Evolutionary conservation across 768 basidiomycete species (phyloP), one percentile per base, ranked within the genome.

Genomic region (Sporobolomyces phaffii): DNA sequence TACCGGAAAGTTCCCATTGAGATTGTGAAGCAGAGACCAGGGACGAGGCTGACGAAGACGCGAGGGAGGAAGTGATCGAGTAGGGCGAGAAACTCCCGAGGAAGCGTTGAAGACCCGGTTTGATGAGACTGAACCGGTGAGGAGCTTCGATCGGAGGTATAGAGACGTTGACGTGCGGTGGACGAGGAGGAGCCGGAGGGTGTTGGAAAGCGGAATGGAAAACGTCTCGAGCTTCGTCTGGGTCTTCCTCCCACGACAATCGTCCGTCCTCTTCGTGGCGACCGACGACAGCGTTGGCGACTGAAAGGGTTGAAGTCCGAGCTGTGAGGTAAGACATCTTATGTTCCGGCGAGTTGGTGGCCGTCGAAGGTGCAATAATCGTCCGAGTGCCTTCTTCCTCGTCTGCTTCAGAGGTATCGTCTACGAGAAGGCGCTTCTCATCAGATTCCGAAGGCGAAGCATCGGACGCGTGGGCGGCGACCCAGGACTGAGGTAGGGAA

Each of bases 111-210:
- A 73, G 65, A 5, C 89, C 89, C 20, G 90, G 89, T 76, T 87
- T 89, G 73, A 91, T 82, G 36, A 92, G 81, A 26, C 90, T 87
- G 80, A 93, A 93, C 22, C 91, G 86, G 76, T 92, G 91, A 9
- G 47, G 62, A 14, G 22, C 48, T 24, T 60, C 65, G 24, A 45
- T 31, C 33, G 17, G n/a, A n/a, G n/a, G 36, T 3, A n/a, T 40
- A 17, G 41, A 40, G 36, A 29, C 31, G 38, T 47, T 62, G 9
- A 36, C 49, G 0, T 88, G 90, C 7, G 89, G 89, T 20, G 17
- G 38, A 18, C n/a, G 22, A 15, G 41, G 49, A 13, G n/a, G n/a
- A n/a, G n/a, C n/a, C n/a, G n/a, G n/a, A n/a, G 53, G 43, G 1
- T 41, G 54, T 43, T 61, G 52, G 43, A 64, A 26, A 13, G 63